Evolutionary conservation across 768 basidiomycete genomes (phyloP).

Genomic region (Piloderma croceum): DNA sequence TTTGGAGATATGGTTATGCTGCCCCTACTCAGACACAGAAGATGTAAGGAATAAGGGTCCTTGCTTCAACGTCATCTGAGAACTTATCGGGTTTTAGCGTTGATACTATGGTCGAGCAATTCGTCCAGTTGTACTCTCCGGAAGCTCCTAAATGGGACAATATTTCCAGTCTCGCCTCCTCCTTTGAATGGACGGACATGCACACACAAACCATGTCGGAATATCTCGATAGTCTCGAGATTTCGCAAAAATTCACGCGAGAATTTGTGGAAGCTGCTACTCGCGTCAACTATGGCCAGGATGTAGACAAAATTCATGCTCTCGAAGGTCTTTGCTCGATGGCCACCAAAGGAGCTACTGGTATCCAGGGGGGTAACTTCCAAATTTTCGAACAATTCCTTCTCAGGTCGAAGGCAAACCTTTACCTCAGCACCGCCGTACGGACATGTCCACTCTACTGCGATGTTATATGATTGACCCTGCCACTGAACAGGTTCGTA

Average conservation of each 20-base stretch:
- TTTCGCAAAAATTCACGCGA: slow-evolving; percentile 51
- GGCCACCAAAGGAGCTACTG: slow-evolving; percentile 61
- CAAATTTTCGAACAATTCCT: slow-evolving; percentile 82
- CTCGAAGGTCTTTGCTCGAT: slow-evolving; percentile 68
- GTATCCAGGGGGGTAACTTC: slow-evolving; percentile 76
- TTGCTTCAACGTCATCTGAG: too few relatives aligned
- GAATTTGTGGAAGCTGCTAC: slow-evolving; percentile 81
- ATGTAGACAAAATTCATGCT: slow-evolving; percentile 68
- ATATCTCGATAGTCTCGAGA: slow-evolving; percentile 49
- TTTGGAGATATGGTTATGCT: slow-evolving; percentile 73
- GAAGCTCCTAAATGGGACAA: slow-evolving; percentile 57
- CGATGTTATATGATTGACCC: slow-evolving; percentile 1
- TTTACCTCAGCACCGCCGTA: slow-evolving; percentile 70
- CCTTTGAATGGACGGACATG: slow-evolving; percentile 45
- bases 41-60: slow-evolving; percentile 51
- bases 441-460: slow-evolving; percentile 6
- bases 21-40: slow-evolving; percentile 53
- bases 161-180: slow-evolving; percentile 49
- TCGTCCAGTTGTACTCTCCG: slow-evolving; percentile 50
- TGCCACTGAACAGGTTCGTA: slow-evolving; percentile 40
- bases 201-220: slow-evolving; percentile 48
- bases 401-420: slow-evolving; percentile 57
- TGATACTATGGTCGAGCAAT: slow-evolving; percentile 43
- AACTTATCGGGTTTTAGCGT: slow-evolving; percentile 41
- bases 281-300: slow-evolving; percentile 82